Base-by-base conservation (phyloP, 208 protist species). In the Trypanosoma platydactyli region DNA sequence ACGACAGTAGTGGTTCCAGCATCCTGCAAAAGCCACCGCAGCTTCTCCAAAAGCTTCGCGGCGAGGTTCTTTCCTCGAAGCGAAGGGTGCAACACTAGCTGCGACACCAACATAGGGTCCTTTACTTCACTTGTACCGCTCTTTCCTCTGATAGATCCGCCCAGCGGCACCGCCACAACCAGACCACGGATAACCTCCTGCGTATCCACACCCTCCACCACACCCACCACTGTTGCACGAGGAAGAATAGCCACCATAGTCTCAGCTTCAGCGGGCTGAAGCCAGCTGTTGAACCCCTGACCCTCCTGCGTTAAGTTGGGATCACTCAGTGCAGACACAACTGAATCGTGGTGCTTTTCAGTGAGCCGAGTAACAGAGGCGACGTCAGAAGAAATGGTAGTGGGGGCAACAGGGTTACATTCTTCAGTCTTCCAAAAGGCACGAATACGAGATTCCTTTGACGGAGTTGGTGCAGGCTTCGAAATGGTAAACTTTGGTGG, bases 401-500 rank as follows among this genome's bases (percentile, higher is more conserved):
- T 24, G 18, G 58, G 5, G 24, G 20, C 33, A 25, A 42, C 13
- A 45, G 38, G 5, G 25, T 18, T 27, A 51, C 24, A 13, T 18
- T 25, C 27, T 0, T 15, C 18, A 24, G n/a, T 41, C 22, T 52
- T 59, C 78, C 79, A 84, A 67, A 84, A 84, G 18, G 41, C 20
- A 27, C 75, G 74, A 7, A 15, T 24, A 11, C 50, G 40, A 1
- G 55, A 55, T 15, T 72, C 60, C 16, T 52, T 15, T 6, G 54
- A 56, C 5, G 51, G 20, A 16, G 73, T 25, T 22, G 84, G 79
- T 12, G 81, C 78, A 5, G 86, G 79, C 68, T 91, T 92, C 42
- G 76, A 80, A 62, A 95, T 77, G 1, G 86, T 81, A 30, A 95
- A 92, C 44, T 71, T 73, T 11, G 89, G 89, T 38, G 89, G 89